Conservation (phyloP, 306 rosid species). For the Casuarina equisetifolia region DNA sequence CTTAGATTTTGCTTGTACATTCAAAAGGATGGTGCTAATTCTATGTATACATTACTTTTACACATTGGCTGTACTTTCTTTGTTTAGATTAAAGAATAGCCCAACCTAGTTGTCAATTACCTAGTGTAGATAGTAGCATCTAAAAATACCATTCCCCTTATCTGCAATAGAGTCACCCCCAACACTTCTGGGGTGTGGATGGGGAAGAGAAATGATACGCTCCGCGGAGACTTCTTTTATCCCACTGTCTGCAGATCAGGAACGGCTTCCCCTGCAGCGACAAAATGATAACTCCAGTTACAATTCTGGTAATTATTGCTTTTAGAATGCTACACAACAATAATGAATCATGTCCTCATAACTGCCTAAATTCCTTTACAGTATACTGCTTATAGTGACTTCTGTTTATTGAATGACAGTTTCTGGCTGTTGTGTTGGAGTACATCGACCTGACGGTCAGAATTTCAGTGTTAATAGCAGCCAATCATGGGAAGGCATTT, state of each 20-base stretch:
- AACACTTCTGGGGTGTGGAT: neutral
- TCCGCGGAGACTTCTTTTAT: conserved; percentile 10
- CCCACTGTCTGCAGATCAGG: conserved; percentile 33
- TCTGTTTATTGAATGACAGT: neutral
- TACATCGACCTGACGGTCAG: neutral
- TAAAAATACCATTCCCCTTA: conserved; percentile 15
- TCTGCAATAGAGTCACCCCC: conserved; percentile 22
- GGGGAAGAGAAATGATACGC: conserved; percentile 14
- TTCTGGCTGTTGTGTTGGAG: neutral
- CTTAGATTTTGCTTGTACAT: conserved; percentile 1
- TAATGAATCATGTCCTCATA: neutral
- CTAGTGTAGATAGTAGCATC: conserved; percentile 23
- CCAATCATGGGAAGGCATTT: neutral
- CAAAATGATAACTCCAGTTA: neutral
- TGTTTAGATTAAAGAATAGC: conserved; percentile 28
- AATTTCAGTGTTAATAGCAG: neutral
- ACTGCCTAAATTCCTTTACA: neutral
- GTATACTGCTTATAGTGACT: neutral
- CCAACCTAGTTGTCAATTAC: conserved; percentile 26
- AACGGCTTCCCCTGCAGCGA: conserved; percentile 51
- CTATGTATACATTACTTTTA: conserved; percentile 32
- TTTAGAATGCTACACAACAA: neutral
- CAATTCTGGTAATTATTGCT: neutral
- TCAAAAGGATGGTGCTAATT: conserved; percentile 8
- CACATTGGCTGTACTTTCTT: conserved; percentile 21